Conservation (phyloP, 208 protist species). For the Novymonas esmeraldas region DNA sequence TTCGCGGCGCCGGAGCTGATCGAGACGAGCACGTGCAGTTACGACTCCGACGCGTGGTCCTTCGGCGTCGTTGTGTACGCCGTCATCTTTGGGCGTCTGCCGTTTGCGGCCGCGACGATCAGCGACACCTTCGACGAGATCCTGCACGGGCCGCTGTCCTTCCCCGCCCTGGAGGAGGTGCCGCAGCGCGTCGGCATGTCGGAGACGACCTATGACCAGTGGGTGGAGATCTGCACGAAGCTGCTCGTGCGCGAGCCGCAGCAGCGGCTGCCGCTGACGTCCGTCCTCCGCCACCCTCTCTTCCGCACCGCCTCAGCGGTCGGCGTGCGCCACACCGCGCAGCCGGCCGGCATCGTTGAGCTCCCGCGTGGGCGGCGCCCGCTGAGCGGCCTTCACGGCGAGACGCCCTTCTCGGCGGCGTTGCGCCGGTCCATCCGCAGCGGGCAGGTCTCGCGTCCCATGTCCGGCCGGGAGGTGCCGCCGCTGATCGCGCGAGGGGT, state of each 20-base stretch:
- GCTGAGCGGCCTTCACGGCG: background rate
- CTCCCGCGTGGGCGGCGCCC: background rate
- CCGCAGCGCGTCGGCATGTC: slow-evolving; percentile 30
- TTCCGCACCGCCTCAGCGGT: slow-evolving; percentile 7
- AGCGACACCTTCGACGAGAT: slow-evolving; percentile 52
- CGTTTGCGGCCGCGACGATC: slow-evolving; percentile 79
- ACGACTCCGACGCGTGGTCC: slow-evolving; percentile 94
- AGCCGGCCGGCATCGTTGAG: background rate
- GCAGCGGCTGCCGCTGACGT: slow-evolving; percentile 15
- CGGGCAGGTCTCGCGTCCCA: background rate
- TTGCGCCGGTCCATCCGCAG: background rate
- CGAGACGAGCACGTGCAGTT: slow-evolving; percentile 42
- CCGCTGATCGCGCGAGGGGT: background rate
- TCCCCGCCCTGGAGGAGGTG: slow-evolving; percentile 27
- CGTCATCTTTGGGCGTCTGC: slow-evolving; percentile 85
- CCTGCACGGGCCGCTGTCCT: slow-evolving; percentile 27
- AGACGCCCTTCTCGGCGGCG: background rate
- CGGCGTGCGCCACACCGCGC: background rate
- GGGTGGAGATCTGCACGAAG: slow-evolving; percentile 38
- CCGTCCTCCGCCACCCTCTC: slow-evolving; percentile 20
- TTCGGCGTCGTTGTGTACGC: slow-evolving; percentile 94
- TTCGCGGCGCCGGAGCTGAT: slow-evolving; percentile 63
- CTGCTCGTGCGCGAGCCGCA: slow-evolving; percentile 49
- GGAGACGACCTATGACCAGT: slow-evolving; percentile 38
- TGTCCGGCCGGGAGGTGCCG: background rate